Conservation (phyloP, 305 asterid genomes). For the Fraxinus albicans region DNA sequence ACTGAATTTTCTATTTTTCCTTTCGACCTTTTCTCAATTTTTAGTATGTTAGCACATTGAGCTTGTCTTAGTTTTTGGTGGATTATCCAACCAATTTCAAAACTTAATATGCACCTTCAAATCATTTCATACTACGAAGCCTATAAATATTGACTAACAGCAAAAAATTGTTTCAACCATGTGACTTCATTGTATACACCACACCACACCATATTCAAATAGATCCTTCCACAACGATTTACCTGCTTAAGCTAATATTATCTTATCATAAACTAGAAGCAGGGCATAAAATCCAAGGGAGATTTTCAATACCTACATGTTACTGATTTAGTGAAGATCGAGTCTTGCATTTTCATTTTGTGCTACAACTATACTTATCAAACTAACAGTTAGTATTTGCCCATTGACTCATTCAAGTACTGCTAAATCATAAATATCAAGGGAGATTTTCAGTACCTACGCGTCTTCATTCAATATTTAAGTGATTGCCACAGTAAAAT, state of each 20-base stretch:
- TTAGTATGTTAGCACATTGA: conserved; percentile 12
- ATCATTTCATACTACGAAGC: conserved; percentile 2
- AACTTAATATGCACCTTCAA: conserved; percentile 17
- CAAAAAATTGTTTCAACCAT: background rate
- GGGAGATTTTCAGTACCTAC: background rate
- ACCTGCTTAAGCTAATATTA: background rate
- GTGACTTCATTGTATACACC: background rate
- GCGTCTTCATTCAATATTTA: background rate
- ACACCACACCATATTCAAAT: background rate
- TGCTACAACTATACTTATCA: background rate
- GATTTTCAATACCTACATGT: background rate
- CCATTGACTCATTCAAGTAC: background rate
- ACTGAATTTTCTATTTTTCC: background rate
- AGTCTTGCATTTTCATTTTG: background rate
- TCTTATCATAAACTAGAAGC: background rate
- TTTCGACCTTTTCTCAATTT: background rate
- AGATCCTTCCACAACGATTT: background rate
- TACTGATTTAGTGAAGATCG: background rate
- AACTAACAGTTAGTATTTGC: background rate
- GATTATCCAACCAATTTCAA: conserved; percentile 11
- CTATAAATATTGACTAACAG: background rate
- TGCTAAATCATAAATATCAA: background rate
- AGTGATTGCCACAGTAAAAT: background rate
- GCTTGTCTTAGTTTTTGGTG: conserved; percentile 14
- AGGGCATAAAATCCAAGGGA: background rate